phyloP scores from a whole-genome alignment of 192 early-diverging fungal genomes.

The Entrophospora sp. region DNA sequence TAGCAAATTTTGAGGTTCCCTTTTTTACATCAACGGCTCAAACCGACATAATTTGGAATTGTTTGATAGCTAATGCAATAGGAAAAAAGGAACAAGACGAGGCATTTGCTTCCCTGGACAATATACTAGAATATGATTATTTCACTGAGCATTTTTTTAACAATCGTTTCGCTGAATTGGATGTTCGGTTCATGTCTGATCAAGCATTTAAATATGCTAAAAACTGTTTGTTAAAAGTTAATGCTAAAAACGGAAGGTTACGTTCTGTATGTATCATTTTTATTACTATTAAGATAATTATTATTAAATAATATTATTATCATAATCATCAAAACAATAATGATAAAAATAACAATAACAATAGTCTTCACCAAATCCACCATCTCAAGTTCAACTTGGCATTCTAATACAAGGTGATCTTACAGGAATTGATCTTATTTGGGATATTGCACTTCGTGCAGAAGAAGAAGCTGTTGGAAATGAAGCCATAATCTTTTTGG shows the following conservation, averaged over 20 bases:
- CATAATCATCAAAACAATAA: too few relatives aligned
- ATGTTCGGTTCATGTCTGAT: conserved; percentile 29
- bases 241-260: conserved; percentile 24
- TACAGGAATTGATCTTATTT: conserved; percentile 35
- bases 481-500: conserved; percentile 29
- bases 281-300: neutral
- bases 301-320: neutral
- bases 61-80: conserved; percentile 35
- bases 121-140: conserved; percentile 23
- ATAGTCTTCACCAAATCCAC: conserved; percentile 2
- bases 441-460: conserved; percentile 35
- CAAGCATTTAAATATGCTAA: conserved; percentile 30
- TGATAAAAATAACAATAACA: too few relatives aligned
- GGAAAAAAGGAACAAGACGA: conserved; percentile 33
- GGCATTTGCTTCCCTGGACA: conserved; percentile 32
- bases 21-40: conserved; percentile 29
- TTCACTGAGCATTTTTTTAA: conserved; percentile 34
- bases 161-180: conserved; percentile 25
- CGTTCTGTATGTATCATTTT: conserved; percentile 19
- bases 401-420: conserved; percentile 25
- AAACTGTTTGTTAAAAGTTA: conserved; percentile 33
- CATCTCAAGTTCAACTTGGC: neutral
- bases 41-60: conserved; percentile 36
- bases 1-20: conserved; percentile 20
- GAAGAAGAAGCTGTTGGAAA: conserved; percentile 26